These are phyloP conservation scores for Carex sylvatica DNA, from an alignment of 202 grass and related monocot genomes.

Conservation along the genomic window DNA sequence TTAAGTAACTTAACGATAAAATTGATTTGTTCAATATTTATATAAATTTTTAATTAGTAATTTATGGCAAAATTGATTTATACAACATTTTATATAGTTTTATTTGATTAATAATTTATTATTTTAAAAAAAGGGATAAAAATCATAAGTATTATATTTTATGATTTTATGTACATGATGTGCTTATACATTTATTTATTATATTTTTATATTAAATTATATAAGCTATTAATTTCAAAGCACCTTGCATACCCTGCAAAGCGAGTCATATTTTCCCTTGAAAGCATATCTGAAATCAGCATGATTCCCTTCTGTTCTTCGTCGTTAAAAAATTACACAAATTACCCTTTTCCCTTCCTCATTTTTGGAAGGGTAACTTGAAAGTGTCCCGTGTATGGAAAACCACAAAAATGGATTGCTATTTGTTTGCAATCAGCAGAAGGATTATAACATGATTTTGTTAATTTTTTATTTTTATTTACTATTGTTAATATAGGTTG, in stretches of 20 bases:
- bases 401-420: not conserved
- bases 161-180: no score
- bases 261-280: not conserved
- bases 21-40: no score
- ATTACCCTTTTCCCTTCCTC: not conserved
- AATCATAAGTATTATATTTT: no score
- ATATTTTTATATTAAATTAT: no score
- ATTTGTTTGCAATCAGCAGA: not conserved
- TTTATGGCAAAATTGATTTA: no score
- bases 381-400: not conserved
- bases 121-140: no score
- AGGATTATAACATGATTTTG: not conserved
- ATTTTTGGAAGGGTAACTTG: not conserved
- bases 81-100: no score
- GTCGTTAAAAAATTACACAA: not conserved
- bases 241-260: not conserved
- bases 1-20: no score
- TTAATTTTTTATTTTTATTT: slow-evolving; percentile 13
- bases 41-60: no score
- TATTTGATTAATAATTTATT: no score
- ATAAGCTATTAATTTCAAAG: not conserved
- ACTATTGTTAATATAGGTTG: slow-evolving; percentile 47
- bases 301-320: not conserved
- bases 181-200: no score
- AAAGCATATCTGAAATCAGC: not conserved